Conservation (phyloP, 768 basidiomycete genomes). For the Leccinum fibrillosum region DNA sequence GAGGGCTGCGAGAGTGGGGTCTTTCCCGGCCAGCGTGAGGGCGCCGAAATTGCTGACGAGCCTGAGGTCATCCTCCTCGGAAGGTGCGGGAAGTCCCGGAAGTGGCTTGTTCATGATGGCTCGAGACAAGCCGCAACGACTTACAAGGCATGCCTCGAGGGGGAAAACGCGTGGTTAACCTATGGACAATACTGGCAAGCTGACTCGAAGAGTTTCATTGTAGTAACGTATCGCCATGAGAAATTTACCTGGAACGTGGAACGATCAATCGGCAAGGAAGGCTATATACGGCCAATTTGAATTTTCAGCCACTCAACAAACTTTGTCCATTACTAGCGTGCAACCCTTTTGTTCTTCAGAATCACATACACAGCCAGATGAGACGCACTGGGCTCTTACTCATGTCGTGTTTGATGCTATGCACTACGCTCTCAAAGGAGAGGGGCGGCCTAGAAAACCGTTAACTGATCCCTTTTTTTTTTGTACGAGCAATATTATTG, state of each 20-base stretch:
- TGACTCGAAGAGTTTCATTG: slow-evolving; percentile 15
- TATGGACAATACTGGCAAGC: slow-evolving; percentile 14
- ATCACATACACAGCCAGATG: slow-evolving; percentile 31
- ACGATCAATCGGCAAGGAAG: neutral
- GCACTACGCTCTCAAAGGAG: slow-evolving; percentile 45
- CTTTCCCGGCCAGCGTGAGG: slow-evolving; percentile 18
- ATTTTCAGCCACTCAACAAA: neutral
- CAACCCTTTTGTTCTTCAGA: neutral
- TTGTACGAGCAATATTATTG: neutral
- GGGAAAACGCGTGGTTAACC: neutral
- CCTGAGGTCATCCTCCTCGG: slow-evolving; percentile 23
- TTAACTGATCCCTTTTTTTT: slow-evolving; percentile 42
- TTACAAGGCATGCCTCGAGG: slow-evolving; percentile 9
- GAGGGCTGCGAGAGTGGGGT: neutral
- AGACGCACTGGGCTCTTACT: slow-evolving; percentile 67
- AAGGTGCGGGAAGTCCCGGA: neutral
- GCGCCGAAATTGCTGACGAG: slow-evolving; percentile 31
- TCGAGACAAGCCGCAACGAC: neutral
- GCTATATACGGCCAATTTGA: neutral
- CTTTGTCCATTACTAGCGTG: neutral
- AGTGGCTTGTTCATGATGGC: slow-evolving; percentile 22
- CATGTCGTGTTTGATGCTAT: slow-evolving; percentile 37
- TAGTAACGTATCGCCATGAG: slow-evolving; percentile 13
- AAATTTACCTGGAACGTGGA: neutral
- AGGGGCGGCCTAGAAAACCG: slow-evolving; percentile 68